Evolutionary conservation across 179 eudicot genomes (phyloP), one percentile per base, ranked within the genome.

Genomic region (Nepenthes alata): DNA sequence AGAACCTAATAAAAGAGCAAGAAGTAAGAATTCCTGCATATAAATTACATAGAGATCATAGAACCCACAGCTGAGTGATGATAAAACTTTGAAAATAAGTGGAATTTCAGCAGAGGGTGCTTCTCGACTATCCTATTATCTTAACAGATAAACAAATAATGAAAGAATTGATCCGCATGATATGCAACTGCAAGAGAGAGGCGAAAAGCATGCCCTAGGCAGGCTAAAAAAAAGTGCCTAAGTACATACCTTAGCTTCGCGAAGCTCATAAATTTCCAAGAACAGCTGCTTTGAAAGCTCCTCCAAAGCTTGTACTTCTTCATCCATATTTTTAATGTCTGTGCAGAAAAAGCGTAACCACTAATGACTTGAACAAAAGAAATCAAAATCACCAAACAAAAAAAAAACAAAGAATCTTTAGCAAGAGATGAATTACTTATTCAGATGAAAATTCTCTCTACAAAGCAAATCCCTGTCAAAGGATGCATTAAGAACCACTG

Each of bases 281-380:
- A 93, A 93, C 15, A 93, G 75, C 75, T 86, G 98, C 77, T 93
- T 93, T 50, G 96, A 86, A 56, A 93, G 93, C 79, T 93, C 96
- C 74, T 93, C 95, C 65, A 93, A 61, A 73, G 93, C 93, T 79
- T 86, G 93, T 41, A 89, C 91, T 75, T 89, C 96, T 47, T 88
- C 78, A 74, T 89, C 87, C 80, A 86, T 72, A 83, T 65, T 83
- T 75, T 74, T 89, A 15, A 91, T 85, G 70, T 91, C 98, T 91
- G 66, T 65, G 53, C 47, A 54, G 12, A 52, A 47, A 55, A 25
- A 25, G 11, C 25, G 4, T 2, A 34, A 55, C n/a, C n/a, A 15
- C 15, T 11, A 50, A 11, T 50, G 15, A 11, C n/a, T 11, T 12
- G 11, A n/a, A 49, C 4, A n/a, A 49, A 49, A 49, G 14, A 49